Base-by-base conservation (phyloP, 2,329 filamentous ascomycete species). In the Stagonosporopsis vannaccii region DNA sequence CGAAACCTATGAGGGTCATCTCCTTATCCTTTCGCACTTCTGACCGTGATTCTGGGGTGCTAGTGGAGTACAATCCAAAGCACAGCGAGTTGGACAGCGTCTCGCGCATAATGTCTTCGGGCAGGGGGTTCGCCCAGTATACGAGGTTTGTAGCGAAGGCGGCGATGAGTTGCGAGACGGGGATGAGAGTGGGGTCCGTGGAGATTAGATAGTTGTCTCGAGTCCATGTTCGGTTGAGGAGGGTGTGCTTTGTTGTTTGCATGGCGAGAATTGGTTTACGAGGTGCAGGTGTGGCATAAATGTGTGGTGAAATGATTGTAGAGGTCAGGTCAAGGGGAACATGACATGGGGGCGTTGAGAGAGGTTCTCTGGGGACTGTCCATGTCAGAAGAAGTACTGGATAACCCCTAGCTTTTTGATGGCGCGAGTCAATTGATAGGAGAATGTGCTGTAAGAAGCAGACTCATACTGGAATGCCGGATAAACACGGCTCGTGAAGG, bases 121-220 rank as follows among this genome's bases (percentile, higher is more conserved):
- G 56, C 13, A 56, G 36, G 5, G 56, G 40, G 17, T 40, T 15
- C 1, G 47, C 56, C 54, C 58, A 60, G 35, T 60, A 60, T n/a
- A 60, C 40, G 1, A 49, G 22, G n/a, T 57, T 44, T 7, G 53
- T 53, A 12, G 53, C 53, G 36, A 57, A 57, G 25, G 22, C 49
- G 1, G 43, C 30, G 33, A 57, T 60, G 11, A 60, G 36, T 6
- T 54, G 45, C n/a, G 52, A 30, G 13, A 60, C 44, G 7, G 58
- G 40, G 12, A 57, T 32, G 6, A 57, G 36, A 3, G 48, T 25
- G 1, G 49, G 4, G 28, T 60, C 49, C 3, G 58, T 57, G 13
- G 58, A 60, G 8, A 57, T 54, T 19, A 60, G 23, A 44, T 59
- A 56, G 5, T 30, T 41, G 12, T 53, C 48, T n/a, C 51, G 55